Evolutionary conservation across 2,329 filamentous ascomycete species (phyloP).

Genomic region (Pezicula rhizophila): DNA sequence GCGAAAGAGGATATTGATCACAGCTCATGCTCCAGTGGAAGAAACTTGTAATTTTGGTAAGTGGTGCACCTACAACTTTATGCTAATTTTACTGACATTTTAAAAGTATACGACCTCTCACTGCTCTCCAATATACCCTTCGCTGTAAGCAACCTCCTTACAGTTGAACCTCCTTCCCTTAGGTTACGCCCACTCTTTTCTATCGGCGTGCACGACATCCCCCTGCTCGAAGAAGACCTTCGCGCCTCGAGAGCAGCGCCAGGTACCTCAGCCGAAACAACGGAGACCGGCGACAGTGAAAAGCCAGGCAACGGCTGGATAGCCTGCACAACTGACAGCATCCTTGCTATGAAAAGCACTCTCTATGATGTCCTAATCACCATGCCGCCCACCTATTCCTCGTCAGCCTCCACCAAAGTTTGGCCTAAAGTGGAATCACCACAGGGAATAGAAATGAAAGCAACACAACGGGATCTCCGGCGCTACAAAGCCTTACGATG

Average conservation of each 20-base stretch:
- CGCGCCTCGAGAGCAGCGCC: conserved; percentile 35
- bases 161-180: conserved; percentile 52
- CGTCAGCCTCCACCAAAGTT: conserved; percentile 50
- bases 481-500: conserved; percentile 66
- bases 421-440: conserved; percentile 74
- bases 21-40: conserved; percentile 80
- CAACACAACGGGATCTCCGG: conserved; percentile 83
- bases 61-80: conserved; percentile 7
- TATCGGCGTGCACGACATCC: conserved; percentile 88
- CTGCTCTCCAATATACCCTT: conserved; percentile 82
- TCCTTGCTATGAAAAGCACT: conserved; percentile 76
- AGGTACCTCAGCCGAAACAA: conserved; percentile 26
- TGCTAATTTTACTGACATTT: conserved; percentile 6
- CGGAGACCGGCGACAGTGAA: conserved; percentile 28
- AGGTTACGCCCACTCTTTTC: conserved; percentile 82
- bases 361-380: conserved; percentile 89
- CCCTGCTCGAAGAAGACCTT: conserved; percentile 62
- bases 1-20: conserved; percentile 81
- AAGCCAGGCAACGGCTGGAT: conserved; percentile 68
- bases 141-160: conserved; percentile 64
- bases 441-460: conserved; percentile 62
- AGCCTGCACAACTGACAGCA: conserved; percentile 92
- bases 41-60: conserved; percentile 83
- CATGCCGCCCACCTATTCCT: conserved; percentile 59
- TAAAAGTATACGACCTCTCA: conserved; percentile 87